Percentiles rank a stretch among this genome's conserved stretches.
Evolutionary conservation across 2,329 filamentous ascomycete species (phyloP).

Genomic region (Aaosphaeria arxii): DNA sequence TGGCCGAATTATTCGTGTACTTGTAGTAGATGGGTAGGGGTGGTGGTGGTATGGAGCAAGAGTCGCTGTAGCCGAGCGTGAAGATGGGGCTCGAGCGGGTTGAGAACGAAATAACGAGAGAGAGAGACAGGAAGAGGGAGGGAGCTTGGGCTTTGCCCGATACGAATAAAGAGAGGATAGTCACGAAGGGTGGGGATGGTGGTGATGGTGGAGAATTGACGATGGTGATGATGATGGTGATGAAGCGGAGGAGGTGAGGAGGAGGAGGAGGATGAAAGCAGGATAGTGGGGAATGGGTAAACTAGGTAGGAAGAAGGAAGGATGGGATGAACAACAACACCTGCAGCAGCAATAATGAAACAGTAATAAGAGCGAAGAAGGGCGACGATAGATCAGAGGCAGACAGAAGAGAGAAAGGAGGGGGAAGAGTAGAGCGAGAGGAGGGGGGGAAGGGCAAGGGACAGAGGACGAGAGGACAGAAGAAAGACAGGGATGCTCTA

Average conservation of each 20-base stretch:
- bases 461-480: background rate
- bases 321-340: background rate
- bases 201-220: background rate
- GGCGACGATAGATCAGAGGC: background rate
- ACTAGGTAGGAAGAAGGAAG: background rate
- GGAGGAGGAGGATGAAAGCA: background rate
- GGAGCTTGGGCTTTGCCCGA: background rate
- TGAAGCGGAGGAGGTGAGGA: constrained; percentile 5
- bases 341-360: background rate
- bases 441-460: constrained; percentile 8
- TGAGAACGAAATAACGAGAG: background rate
- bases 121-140: background rate
- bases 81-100: background rate
- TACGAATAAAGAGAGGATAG: background rate
- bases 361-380: background rate
- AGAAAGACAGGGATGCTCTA: too few species aligned
- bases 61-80: too few species aligned
- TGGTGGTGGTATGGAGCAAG: too few species aligned
- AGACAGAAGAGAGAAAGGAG: background rate
- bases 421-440: background rate
- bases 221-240: constrained; percentile 9
- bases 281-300: background rate
- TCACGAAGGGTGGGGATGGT: background rate
- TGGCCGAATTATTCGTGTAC: too few species aligned
- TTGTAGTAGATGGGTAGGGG: too few species aligned